Percentiles rank a stretch among this genome's conserved stretches.
phyloP scores from a whole-genome alignment of 176 grass and related monocot genomes.

The Melocanna baccifera region DNA sequence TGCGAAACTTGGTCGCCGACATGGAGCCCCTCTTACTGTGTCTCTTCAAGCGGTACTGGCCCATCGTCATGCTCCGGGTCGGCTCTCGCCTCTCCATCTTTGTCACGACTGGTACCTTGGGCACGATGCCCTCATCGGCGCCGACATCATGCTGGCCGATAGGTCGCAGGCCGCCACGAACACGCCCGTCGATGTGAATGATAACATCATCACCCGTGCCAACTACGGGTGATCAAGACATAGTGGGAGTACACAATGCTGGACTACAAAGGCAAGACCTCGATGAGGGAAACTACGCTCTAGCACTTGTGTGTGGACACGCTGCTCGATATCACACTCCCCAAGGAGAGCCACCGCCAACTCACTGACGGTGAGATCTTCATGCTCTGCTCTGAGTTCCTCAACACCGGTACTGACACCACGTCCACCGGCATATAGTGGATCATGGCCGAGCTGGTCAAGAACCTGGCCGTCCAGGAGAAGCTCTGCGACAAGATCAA shows the following conservation, averaged over 20 bases:
- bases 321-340: conserved; percentile 40
- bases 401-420: conserved; percentile 40
- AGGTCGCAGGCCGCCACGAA: not conserved
- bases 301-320: conserved; percentile 56
- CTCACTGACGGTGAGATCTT: conserved; percentile 39
- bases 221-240: conserved; percentile 40
- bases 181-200: not conserved
- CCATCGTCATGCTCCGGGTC: conserved; percentile 27
- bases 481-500: conserved; percentile 35
- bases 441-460: conserved; percentile 62
- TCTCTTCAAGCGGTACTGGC: conserved; percentile 30
- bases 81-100: conserved; percentile 22
- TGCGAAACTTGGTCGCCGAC: not conserved
- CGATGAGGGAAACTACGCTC: not conserved
- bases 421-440: conserved; percentile 48
- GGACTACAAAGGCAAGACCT: not conserved
- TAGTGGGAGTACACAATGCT: conserved; percentile 9
- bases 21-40: conserved; percentile 9
- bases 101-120: conserved; percentile 37
- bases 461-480: conserved; percentile 29
- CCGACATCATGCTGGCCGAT: conserved; percentile 21
- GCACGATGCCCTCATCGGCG: conserved; percentile 37
- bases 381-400: conserved; percentile 38
- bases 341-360: not conserved
- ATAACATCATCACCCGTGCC: conserved; percentile 23